Evolutionary conservation across 768 basidiomycete species (phyloP), one percentile per base, ranked within the genome.

Genomic region (Tulasnella sp.): DNA sequence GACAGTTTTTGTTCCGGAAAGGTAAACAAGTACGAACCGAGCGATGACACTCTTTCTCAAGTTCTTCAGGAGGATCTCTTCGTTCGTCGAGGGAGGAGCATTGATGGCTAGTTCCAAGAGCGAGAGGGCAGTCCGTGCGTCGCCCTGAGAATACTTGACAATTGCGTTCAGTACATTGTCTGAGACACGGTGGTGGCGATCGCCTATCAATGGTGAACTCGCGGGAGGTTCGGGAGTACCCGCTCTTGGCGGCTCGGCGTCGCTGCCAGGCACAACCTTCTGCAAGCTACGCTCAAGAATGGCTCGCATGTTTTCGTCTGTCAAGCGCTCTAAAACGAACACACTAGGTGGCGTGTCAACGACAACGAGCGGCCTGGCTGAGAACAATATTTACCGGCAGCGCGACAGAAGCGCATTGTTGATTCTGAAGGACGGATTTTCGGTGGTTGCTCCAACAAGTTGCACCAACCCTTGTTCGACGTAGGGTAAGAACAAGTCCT

Each of bases 351-450:
- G 18, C n/a, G 27, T 36, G 42, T 24, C 62, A 68, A 18, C 62
- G 18, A 36, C 6, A 1, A 36, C 12, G 18, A 68, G 5, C 1
- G 10, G 31, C 62, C 16, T 8, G 6, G 62, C 10, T 27, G 34
- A 27, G 38, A 44, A 68, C 40, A 44, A 0, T 9, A 85, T 89
- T 83, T 81, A 92, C 93, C 93, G 89, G 85, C 93, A 94, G 68
- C 93, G 90, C 83, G 92, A 92, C 40, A 94, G 85, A 39, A 94
- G 86, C 16, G 93, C 91, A 42, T 90, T 88, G 24, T 91, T 93
- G 42, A 94, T 84, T 82, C 92, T 93, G 86, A 96, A 96, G 0
- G 93, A 94, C 0, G 94, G 94, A 81, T 96, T 96, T 84, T 96
- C 95, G 0, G 94, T 96, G 3, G 94, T 96, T 0, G 94, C 94